phyloP scores from a whole-genome alignment of 2,329 filamentous ascomycete species.

The Aspergillus caelatus region DNA sequence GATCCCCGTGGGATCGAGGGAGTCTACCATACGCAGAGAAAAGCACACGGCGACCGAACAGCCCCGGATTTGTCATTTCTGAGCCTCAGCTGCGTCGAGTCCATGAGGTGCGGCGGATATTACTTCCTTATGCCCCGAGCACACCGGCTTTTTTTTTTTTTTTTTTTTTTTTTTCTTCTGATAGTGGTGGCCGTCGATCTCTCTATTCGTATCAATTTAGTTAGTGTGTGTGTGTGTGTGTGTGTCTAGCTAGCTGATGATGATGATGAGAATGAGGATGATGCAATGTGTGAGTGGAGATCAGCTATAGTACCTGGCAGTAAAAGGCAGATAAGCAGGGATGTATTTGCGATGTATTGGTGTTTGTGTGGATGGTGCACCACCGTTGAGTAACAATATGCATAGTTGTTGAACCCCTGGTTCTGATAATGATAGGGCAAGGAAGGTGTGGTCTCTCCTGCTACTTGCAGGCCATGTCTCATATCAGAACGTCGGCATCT shows the following conservation, averaged over 20 bases:
- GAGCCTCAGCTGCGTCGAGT: slow-evolving; percentile 1
- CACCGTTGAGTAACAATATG: not conserved
- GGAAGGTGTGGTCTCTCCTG: not conserved
- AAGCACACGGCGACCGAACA: not conserved
- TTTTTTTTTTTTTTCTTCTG: not conserved
- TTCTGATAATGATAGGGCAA: not conserved
- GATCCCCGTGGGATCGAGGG: not conserved
- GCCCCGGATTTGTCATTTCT: not conserved
- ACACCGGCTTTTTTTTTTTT: not conserved
- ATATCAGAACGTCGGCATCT: not conserved
- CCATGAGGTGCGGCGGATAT: not conserved
- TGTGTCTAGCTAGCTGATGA: not conserved
- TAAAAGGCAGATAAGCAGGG: not conserved
- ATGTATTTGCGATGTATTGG: not conserved
- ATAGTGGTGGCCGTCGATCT: not conserved
- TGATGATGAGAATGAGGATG: not conserved
- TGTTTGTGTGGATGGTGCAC: not conserved
- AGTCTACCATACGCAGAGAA: not conserved
- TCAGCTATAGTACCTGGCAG: not conserved
- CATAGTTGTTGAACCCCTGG: not conserved
- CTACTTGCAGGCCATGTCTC: not conserved
- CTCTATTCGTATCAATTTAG: not conserved
- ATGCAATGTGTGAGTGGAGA: not conserved
- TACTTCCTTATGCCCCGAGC: not conserved
- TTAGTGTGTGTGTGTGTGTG: not conserved